Percentiles rank a stretch among this genome's conserved stretches.
Evolutionary conservation across 768 basidiomycete genomes (phyloP).

Genomic region (Paxillus rubicundulus): DNA sequence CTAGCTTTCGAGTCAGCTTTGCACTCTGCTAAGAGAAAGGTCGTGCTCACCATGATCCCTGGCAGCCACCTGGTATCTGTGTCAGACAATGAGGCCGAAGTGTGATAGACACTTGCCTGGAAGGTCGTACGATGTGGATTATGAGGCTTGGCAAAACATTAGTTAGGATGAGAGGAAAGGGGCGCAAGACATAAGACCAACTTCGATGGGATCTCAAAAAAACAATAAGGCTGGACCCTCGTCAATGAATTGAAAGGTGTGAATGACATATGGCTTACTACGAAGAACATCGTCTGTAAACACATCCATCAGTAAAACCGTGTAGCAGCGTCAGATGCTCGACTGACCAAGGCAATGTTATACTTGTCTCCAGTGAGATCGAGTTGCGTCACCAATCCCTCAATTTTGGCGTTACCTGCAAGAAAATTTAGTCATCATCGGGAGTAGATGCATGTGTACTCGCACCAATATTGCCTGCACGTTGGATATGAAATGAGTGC

Average conservation of each 20-base stretch:
- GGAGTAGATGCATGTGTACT: no score
- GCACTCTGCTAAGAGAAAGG: constrained; percentile 48
- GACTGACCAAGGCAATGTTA: constrained; percentile 59
- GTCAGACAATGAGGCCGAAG: not conserved
- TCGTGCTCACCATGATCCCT: constrained; percentile 50
- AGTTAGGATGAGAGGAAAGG: not conserved
- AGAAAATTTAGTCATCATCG: not conserved
- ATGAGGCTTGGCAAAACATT: constrained; percentile 28
- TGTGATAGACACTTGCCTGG: constrained; percentile 38
- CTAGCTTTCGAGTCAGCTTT: constrained; percentile 25
- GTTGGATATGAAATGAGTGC: not conserved
- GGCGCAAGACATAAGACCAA: constrained; percentile 18
- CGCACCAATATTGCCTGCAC: constrained; percentile 55
- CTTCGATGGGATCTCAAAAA: constrained; percentile 71
- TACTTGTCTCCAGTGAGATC: constrained; percentile 57
- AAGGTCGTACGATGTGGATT: constrained; percentile 63
- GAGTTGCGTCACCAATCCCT: constrained; percentile 58
- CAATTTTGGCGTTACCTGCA: constrained; percentile 60
- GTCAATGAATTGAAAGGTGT: not conserved
- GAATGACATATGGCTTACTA: constrained; percentile 40
- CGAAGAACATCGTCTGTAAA: constrained; percentile 64
- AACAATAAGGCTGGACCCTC: constrained; percentile 25
- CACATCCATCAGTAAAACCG: not conserved
- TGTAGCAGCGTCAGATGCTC: not conserved
- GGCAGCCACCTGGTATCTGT: constrained; percentile 53